phyloP scores from a whole-genome alignment of 371 early-diverging fungal species.

The Mucor velutinosus region DNA sequence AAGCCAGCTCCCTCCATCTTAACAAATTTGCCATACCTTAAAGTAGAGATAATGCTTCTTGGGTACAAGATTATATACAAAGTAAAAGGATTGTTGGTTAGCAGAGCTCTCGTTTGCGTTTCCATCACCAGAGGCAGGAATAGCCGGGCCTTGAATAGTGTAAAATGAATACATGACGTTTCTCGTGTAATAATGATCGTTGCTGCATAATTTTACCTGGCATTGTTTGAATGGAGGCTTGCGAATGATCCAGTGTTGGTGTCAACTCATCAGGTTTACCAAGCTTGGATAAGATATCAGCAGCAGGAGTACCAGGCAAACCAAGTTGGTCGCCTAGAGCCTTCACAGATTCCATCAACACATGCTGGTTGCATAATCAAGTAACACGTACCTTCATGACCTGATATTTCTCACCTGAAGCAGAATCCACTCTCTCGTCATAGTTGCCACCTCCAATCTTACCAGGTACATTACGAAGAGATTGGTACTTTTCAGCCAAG shows the following conservation, averaged over 20 bases:
- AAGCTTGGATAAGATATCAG: slow-evolving; percentile 41
- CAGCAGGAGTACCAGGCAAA: slow-evolving; percentile 46
- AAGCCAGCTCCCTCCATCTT: neutral
- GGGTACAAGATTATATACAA: slow-evolving; percentile 62
- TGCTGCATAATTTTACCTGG: slow-evolving; percentile 36
- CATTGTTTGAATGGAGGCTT: slow-evolving; percentile 34
- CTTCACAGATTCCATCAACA: slow-evolving; percentile 13
- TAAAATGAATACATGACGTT: neutral
- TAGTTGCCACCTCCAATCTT: slow-evolving; percentile 53
- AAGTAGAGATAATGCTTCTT: slow-evolving; percentile 65
- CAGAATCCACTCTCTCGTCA: slow-evolving; percentile 47
- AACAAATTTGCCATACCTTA: slow-evolving; percentile 16
- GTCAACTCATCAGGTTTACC: slow-evolving; percentile 60
- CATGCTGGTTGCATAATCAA: too few relatives aligned
- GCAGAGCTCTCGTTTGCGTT: slow-evolving; percentile 4
- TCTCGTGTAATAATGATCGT: neutral
- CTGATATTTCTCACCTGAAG: slow-evolving; percentile 40
- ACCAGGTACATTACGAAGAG: slow-evolving; percentile 47
- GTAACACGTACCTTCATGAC: slow-evolving; percentile 40
- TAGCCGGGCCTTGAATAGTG: slow-evolving; percentile 21
- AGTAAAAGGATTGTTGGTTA: slow-evolving; percentile 29
- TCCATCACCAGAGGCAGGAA: slow-evolving; percentile 11
- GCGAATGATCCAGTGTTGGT: slow-evolving; percentile 27
- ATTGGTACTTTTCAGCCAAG: slow-evolving; percentile 42
- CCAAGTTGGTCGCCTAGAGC: slow-evolving; percentile 51